phyloP scores from a whole-genome alignment of 768 basidiomycete species.

The Amyloporia xantha region DNA sequence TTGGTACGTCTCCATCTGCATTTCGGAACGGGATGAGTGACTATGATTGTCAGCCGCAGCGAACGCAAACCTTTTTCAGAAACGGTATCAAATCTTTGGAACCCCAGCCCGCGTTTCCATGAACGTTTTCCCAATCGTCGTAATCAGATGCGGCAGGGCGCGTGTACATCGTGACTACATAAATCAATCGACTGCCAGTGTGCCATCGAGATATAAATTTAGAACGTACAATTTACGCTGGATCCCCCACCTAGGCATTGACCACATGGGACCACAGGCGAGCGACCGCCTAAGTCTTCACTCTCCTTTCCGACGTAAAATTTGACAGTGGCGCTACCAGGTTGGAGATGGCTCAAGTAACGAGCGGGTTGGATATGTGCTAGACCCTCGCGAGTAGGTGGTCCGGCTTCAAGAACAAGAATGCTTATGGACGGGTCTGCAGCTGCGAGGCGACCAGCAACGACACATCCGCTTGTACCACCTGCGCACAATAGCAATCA shows the following conservation, averaged over 20 bases:
- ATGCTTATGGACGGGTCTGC: slow-evolving; percentile 49
- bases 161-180: slow-evolving; percentile 40
- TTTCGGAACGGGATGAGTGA: not conserved
- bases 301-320: slow-evolving; percentile 33
- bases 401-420: slow-evolving; percentile 55
- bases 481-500: slow-evolving; percentile 16
- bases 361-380: slow-evolving; percentile 48
- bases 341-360: slow-evolving; percentile 34
- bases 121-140: too few relatives aligned
- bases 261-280: slow-evolving; percentile 34
- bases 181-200: not conserved
- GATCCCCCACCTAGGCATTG: too few relatives aligned
- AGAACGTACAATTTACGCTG: too few relatives aligned
- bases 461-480: slow-evolving; percentile 54
- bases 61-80: slow-evolving; percentile 34
- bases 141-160: slow-evolving; percentile 55
- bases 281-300: slow-evolving; percentile 38
- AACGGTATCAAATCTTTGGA: slow-evolving; percentile 51
- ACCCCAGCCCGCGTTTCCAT: slow-evolving; percentile 56
- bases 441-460: too few relatives aligned
- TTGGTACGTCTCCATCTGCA: slow-evolving; percentile 28
- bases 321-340: slow-evolving; percentile 35
- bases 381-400: slow-evolving; percentile 37
- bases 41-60: not conserved
- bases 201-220: not conserved